Evolutionary conservation across 441 rosid genomes (phyloP).

Genomic region (Lepidium campestre): DNA sequence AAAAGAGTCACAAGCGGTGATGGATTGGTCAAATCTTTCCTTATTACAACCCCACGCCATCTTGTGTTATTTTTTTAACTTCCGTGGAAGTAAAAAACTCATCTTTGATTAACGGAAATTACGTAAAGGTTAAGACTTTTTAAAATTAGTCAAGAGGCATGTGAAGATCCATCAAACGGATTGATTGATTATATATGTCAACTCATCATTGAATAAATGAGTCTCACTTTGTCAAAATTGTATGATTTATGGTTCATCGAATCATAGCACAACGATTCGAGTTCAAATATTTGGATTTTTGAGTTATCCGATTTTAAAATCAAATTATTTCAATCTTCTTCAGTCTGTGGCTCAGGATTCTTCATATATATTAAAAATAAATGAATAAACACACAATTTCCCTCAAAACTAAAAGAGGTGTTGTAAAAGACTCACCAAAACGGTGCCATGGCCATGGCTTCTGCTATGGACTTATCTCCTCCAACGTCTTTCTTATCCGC

Average conservation of each 20-base stretch:
- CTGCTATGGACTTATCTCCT: constrained; percentile 36
- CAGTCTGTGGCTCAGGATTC: constrained; percentile 22
- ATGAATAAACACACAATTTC: no score
- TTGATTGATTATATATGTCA: constrained; percentile 11
- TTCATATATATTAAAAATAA: background rate
- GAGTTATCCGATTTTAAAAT: background rate
- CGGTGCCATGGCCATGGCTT: constrained; percentile 30
- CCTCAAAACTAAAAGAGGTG: constrained; percentile 1
- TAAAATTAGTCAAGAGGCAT: background rate
- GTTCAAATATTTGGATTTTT: background rate
- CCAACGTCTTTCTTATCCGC: constrained; percentile 36
- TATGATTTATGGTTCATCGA: background rate
- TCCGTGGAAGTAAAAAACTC: constrained; percentile 7
- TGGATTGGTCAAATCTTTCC: constrained; percentile 15
- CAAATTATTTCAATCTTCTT: background rate
- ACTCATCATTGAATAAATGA: constrained; percentile 5
- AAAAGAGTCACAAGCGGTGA: constrained; percentile 14
- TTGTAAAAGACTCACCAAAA: background rate
- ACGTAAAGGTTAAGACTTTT: constrained; percentile 9
- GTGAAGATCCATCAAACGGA: constrained; percentile 11
- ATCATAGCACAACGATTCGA: background rate
- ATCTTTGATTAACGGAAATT: background rate
- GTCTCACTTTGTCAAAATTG: background rate
- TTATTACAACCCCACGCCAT: constrained; percentile 11
- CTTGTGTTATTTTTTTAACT: background rate